Evolutionary conservation across 1,284 basidiomycete genomes (phyloP), one percentile per base, ranked within the genome.

Genomic region (Ceratobasidium sp.): DNA sequence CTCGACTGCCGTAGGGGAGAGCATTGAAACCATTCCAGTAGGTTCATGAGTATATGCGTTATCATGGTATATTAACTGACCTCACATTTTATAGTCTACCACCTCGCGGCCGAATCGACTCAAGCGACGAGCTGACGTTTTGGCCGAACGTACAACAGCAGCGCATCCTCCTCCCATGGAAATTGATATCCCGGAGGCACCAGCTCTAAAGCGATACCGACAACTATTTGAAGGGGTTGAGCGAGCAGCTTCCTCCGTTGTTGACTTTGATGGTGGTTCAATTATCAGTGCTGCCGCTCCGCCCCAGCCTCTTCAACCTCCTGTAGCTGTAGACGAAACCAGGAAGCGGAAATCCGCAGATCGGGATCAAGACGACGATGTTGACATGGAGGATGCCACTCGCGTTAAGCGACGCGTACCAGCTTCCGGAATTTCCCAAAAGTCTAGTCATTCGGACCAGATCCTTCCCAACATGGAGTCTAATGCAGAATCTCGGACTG

Each of bases 91-190:
- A 39, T 41, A 64, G 60, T 33, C 60, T 9, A 1, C 50, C 25
- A 33, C 49, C 19, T 21, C 60, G 36, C 60, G 60, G 5, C 41
- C 60, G 5, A 64, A 64, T 54, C 49, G 60, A 29, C 60, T 64
- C 25, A 64, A 64, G 33, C 30, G 60, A 44, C 60, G 60, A 64
- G 60, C 60, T 14, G 60, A 64, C 44, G 60, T 64, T 9, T 29
- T 64, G 36, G 60, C 50, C 27, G 60, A 64, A 21, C 60, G 60
- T 23, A 54, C 49, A 1, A 44, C 60, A 5, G 19, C 29, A 11
- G 47, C 60, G 5, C n/a, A n/a, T n/a, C 47, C 50, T 19, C 29
- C 39, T 3, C 49, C 27, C n/a, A 36, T 53, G 29, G 39, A 53
- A 23, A 44, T 54, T n/a, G 60, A 53, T 21, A 49, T 14, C 44